phyloP scores from a whole-genome alignment of 2,329 filamentous ascomycete species.

The Penicillium verrucosum region DNA sequence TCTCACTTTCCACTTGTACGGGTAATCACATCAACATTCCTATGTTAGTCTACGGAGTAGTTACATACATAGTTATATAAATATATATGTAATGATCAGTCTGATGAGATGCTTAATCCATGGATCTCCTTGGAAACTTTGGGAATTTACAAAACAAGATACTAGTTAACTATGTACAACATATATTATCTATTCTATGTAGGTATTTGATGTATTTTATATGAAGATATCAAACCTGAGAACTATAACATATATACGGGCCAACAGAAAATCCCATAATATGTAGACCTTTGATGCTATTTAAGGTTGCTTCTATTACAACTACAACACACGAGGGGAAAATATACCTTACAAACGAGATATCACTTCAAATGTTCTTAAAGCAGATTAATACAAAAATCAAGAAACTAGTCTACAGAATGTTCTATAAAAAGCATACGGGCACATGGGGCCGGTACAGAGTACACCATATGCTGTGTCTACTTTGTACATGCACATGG shows the following conservation, averaged over 20 bases:
- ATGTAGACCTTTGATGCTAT: not conserved
- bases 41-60: too few species aligned
- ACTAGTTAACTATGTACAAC: too few species aligned
- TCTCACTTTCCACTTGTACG: not conserved
- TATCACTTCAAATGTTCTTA: not conserved
- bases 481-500: not conserved
- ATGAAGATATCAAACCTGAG: not conserved
- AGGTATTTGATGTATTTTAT: not conserved
- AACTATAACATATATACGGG: not conserved
- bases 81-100: not conserved
- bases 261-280: not conserved
- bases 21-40: not conserved
- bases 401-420: not conserved
- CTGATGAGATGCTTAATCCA: not conserved
- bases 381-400: not conserved
- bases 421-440: constrained; percentile 10
- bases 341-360: not conserved
- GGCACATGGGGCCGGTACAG: not conserved
- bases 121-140: not conserved
- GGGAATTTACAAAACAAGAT: not conserved
- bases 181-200: too few species aligned
- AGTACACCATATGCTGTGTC: not conserved
- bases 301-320: not conserved
- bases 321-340: not conserved
- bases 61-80: too few species aligned